These are phyloP conservation scores for Gilbertella persicaria DNA, from an alignment of 371 early-diverging fungal genomes.

Conservation along the genomic window DNA sequence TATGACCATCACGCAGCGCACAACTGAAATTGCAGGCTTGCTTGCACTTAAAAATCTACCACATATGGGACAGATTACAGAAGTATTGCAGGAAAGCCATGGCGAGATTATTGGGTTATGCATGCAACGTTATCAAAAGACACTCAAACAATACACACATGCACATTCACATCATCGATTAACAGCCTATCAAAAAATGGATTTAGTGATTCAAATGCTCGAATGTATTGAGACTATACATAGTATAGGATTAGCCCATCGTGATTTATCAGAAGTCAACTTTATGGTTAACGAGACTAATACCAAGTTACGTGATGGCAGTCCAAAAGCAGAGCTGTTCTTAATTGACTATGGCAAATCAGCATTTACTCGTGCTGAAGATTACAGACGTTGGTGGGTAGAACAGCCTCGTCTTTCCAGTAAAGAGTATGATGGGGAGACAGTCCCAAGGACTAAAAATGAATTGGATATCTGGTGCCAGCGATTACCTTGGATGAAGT, in stretches of 20 bases:
- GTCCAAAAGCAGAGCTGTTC: constrained; percentile 43
- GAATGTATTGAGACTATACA: constrained; percentile 56
- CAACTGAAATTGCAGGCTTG: constrained; percentile 43
- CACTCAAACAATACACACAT: constrained; percentile 62
- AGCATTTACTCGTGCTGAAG: constrained; percentile 43
- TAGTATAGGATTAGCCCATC: constrained; percentile 57
- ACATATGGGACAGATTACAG: constrained; percentile 44
- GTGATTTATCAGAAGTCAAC: constrained; percentile 66
- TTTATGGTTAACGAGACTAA: constrained; percentile 62
- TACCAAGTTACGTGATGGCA: constrained; percentile 48
- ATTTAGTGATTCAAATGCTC: constrained; percentile 58
- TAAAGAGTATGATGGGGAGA: constrained; percentile 25
- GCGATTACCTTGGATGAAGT: constrained; percentile 47
- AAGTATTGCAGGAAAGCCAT: constrained; percentile 38
- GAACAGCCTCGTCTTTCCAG: constrained; percentile 18
- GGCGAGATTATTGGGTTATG: constrained; percentile 50
- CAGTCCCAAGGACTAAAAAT: constrained; percentile 35
- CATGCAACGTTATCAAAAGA: constrained; percentile 55
- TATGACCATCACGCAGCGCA: constrained; percentile 48
- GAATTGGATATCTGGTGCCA: constrained; percentile 50
- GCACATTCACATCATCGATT: constrained; percentile 51
- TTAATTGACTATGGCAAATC: constrained; percentile 70
- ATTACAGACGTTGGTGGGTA: constrained; percentile 56
- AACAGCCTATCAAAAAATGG: constrained; percentile 61
- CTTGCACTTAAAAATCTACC: constrained; percentile 26